phyloP scores from a whole-genome alignment of 108 stramenopile species.

The Parietichytrium sp. region DNA sequence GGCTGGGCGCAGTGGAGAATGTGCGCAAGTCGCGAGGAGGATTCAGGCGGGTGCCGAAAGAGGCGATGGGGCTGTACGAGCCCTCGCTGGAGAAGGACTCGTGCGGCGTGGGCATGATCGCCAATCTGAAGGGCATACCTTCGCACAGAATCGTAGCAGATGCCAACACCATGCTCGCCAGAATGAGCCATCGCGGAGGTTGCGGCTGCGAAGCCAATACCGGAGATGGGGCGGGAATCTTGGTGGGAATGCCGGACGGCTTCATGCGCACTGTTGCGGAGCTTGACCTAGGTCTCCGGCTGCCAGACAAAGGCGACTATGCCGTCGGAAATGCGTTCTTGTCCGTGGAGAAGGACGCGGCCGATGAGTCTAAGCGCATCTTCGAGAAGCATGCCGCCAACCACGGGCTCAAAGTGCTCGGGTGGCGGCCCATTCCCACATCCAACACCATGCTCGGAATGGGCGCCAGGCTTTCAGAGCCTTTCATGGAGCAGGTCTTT shows the following conservation, averaged over 20 bases:
- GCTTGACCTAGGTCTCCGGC: conserved; percentile 69
- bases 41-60: conserved; percentile 4
- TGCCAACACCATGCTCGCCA: background rate
- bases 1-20: no score
- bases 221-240: conserved; percentile 90
- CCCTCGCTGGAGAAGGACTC: conserved; percentile 80
- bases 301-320: conserved; percentile 79
- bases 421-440: conserved; percentile 82
- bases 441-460: conserved; percentile 83
- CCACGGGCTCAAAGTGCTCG: conserved; percentile 73
- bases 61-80: conserved; percentile 56
- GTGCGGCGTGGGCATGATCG: conserved; percentile 95
- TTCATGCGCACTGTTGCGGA: conserved; percentile 84
- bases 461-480: conserved; percentile 84
- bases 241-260: conserved; percentile 89
- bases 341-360: conserved; percentile 76
- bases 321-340: conserved; percentile 92
- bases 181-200: conserved; percentile 45
- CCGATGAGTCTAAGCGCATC: conserved; percentile 71
- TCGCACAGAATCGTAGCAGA: conserved; percentile 79
- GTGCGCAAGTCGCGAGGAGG: conserved; percentile 10
- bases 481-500: conserved; percentile 85
- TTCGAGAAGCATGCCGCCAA: conserved; percentile 75
- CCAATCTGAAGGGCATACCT: conserved; percentile 60
- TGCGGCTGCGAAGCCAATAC: conserved; percentile 68